Base-by-base conservation (phyloP, 2,329 filamentous ascomycete species). In the Triangularia verruculosa region DNA sequence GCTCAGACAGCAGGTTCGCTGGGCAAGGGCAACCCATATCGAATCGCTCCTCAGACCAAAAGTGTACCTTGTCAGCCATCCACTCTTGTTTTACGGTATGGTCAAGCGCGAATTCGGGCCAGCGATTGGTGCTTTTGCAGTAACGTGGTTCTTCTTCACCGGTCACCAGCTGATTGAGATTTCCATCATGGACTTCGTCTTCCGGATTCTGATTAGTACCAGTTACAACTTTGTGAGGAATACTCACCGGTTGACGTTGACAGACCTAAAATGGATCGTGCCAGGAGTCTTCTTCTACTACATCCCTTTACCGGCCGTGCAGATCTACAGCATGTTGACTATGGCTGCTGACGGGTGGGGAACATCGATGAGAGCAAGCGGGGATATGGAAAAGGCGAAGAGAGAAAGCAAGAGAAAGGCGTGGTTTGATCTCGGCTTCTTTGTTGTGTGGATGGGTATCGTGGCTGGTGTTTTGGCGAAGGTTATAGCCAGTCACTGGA, bases 301-400 rank as follows among this genome's bases (percentile, higher is more conserved):
- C 32, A 54, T 66, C 13, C 64, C 64, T 1, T 52, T 66, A 11
- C 64, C 64, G 9, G 64, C 61, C 7, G 55, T 66, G n/a, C 64
- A 66, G 30, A 53, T 66, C 2, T 66, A 61, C 60, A 66, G 64
- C 61, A 66, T 66, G 58, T 11, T 66, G 58, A 66, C 64, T 4
- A 66, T 66, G 64, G 59, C 56, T 1, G 64, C 64, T 12, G 64
- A 66, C 17, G 64, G 64, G 8, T 66, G 64, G 64, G 64, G 64
- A 3, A 66, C 64, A 2, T 63, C 17, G 27, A 66, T 66, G 64
- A 34, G 64, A 9, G 64, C 64, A 2, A 66, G 64, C 22, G 61
- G 64, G 4, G 64, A 66, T 27, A 59, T 59, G 57, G 57, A 59
- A 13, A 17, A 39, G 34, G 57, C 34, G 2, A 59, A 52, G 32